A percentile compares a stretch with the other conserved stretches of the same genome.
Evolutionary conservation across 1,139 yeast genomes (phyloP).

Genomic region (Kurtzmaniella quercitrusa): DNA sequence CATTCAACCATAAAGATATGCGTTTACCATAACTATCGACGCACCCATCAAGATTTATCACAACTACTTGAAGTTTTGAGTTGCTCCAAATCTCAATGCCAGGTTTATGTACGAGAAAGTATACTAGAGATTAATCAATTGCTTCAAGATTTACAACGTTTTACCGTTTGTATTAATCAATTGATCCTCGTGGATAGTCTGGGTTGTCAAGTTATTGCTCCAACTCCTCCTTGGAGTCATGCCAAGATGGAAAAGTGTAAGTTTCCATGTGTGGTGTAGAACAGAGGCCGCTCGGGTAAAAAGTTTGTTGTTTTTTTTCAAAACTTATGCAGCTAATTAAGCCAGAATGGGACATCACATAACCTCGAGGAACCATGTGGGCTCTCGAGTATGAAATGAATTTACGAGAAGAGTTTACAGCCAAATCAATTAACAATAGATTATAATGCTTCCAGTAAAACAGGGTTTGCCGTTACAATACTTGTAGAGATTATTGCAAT

Average conservation of each 20-base stretch:
- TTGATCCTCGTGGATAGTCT: not conserved
- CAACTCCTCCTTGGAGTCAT: not conserved
- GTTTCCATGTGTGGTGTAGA: not conserved
- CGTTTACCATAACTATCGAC: conserved; percentile 7
- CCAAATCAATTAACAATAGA: not conserved
- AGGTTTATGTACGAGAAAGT: conserved; percentile 6
- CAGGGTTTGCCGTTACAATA: too few species aligned
- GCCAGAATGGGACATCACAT: not conserved
- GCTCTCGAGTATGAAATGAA: not conserved
- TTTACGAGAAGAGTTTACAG: not conserved
- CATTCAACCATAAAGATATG: conserved; percentile 6
- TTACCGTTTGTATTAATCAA: not conserved
- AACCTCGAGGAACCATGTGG: not conserved
- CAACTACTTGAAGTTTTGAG: conserved; percentile 3
- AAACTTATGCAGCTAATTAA: conserved; percentile 2
- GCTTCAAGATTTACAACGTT: not conserved
- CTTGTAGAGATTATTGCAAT: too few species aligned
- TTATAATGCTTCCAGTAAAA: too few species aligned
- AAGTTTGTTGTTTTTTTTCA: not conserved
- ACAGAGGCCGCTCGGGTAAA: not conserved
- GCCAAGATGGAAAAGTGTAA: not conserved
- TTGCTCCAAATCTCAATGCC: not conserved
- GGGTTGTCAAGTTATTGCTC: not conserved
- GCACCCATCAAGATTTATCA: conserved; percentile 1
- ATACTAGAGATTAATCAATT: not conserved